phyloP scores from a whole-genome alignment of 768 basidiomycete genomes.

The Calocybe cyanea region DNA sequence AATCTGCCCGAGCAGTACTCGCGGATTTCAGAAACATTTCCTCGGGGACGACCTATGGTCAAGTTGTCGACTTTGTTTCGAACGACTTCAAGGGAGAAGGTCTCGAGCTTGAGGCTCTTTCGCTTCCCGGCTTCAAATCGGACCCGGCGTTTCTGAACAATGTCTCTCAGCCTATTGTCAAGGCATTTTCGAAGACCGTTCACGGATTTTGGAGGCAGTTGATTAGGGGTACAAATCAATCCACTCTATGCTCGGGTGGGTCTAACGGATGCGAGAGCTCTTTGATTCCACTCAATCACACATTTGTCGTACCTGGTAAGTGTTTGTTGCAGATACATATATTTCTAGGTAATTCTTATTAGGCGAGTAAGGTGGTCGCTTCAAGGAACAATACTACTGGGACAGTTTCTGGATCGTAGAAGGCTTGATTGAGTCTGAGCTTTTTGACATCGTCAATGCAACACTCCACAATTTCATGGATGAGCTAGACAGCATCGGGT shows the following conservation, averaged over 20 bases:
- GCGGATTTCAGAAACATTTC: constrained; percentile 59
- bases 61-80: constrained; percentile 67
- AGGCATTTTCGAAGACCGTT: constrained; percentile 74
- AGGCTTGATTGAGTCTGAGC: constrained; percentile 78
- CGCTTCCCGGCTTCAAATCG: constrained; percentile 57
- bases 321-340: neutral
- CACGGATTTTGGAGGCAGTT: constrained; percentile 84
- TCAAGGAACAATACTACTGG: constrained; percentile 78
- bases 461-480: constrained; percentile 96
- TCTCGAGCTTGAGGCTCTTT: constrained; percentile 65
- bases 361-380: constrained; percentile 50
- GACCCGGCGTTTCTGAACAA: constrained; percentile 68
- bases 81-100: constrained; percentile 82
- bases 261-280: constrained; percentile 70
- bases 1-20: constrained; percentile 61
- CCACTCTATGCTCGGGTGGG: constrained; percentile 53
- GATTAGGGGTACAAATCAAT: constrained; percentile 68
- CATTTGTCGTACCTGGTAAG: constrained; percentile 86
- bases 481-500: constrained; percentile 77
- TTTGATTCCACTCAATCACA: constrained; percentile 87
- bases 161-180: constrained; percentile 64
- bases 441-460: constrained; percentile 67
- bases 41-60: constrained; percentile 52
- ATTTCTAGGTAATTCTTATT: neutral
- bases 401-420: constrained; percentile 83